A percentile compares a stretch with the other conserved stretches of the same genome.
Conservation (phyloP, 2,329 filamentous ascomycete genomes). For the Fusarium sp. region DNA sequence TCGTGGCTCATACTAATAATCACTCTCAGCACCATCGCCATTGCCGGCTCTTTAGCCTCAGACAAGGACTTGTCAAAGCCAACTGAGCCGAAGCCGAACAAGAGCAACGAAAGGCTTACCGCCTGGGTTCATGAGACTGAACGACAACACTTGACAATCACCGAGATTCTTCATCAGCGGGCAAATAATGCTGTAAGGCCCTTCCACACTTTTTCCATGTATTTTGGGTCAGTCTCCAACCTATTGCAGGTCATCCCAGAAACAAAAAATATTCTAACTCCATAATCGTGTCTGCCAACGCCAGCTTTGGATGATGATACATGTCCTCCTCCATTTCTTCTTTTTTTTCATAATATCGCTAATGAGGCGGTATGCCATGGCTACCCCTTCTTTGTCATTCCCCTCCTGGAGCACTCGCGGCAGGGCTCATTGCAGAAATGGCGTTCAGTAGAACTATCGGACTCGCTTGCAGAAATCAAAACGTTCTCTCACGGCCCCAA, state of each 20-base stretch:
- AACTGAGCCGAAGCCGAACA: not conserved
- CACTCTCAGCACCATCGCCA: not conserved
- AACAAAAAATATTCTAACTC: constrained; percentile 33
- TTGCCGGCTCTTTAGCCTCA: not conserved
- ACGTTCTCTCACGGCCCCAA: not conserved
- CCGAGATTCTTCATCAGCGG: constrained; percentile 17
- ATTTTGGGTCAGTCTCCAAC: constrained; percentile 29
- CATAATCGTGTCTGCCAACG: constrained; percentile 35
- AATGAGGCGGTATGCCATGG: not conserved
- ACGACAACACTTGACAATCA: constrained; percentile 27
- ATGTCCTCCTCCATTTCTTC: constrained; percentile 12
- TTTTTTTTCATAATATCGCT: constrained; percentile 13
- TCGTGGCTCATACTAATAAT: not conserved
- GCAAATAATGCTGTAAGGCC: constrained; percentile 16
- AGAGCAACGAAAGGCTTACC: constrained; percentile 17
- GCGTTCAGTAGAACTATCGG: constrained; percentile 11
- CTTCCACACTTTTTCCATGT: constrained; percentile 16
- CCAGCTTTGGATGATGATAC: constrained; percentile 39
- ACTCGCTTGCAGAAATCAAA: constrained; percentile 36
- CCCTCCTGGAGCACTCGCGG: not conserved
- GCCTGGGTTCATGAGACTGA: constrained; percentile 27
- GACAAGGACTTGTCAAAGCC: not conserved
- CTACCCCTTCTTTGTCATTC: not conserved
- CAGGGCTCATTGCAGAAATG: constrained; percentile 4
- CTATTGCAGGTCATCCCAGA: constrained; percentile 17